Base-by-base conservation (phyloP, 345 rosid species). In the Euphorbia tirucalli region DNA sequence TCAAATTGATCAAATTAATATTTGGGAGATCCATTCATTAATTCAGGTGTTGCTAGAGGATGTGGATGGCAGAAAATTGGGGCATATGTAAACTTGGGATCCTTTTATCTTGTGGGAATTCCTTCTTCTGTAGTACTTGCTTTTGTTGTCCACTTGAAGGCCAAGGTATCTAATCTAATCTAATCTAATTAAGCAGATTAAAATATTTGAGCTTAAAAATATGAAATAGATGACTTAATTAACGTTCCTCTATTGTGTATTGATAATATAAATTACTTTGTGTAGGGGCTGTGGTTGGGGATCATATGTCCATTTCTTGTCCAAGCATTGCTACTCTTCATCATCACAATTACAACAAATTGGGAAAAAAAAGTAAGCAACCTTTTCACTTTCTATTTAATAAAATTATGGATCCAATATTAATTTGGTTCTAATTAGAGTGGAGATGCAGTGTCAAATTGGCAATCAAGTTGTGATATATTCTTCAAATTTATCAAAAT, bases 1-100 rank as follows among this genome's bases (percentile, higher is more conserved):
- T n/a, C n/a, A n/a, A n/a, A n/a, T n/a, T n/a, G n/a, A 16, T 19
- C 3, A 32, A 2, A 32, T 32, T 2, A 2, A 32, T 32, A 2
- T 32, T 2, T 32, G 37, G 44, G 44, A 41, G 44, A 10, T n/a
- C n/a, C n/a, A n/a, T n/a, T n/a, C n/a, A n/a, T 41, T 41, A 11
- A 32, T 32, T 48, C 46, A 85, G 89, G 89, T 55, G 74, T 73
- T 68, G 87, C 83, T 48, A 85, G 89, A 79, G 89, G 85, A 30
- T 83, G 87, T 59, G 89, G 89, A 66, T 83, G 86, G 87, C 87
- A 85, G 63, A 79, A 79, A 80, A 60, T 81, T 48, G 89, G 87
- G 22, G 85, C 87, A 5, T 69, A 52, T 11, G 72, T 81, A 52
- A 83, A 83, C 48, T 76, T 85, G 39, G 89, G 85, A 60, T 77